Base-by-base conservation (phyloP, 2,329 filamentous ascomycete species). In the Teratosphaeria nubilosa region DNA sequence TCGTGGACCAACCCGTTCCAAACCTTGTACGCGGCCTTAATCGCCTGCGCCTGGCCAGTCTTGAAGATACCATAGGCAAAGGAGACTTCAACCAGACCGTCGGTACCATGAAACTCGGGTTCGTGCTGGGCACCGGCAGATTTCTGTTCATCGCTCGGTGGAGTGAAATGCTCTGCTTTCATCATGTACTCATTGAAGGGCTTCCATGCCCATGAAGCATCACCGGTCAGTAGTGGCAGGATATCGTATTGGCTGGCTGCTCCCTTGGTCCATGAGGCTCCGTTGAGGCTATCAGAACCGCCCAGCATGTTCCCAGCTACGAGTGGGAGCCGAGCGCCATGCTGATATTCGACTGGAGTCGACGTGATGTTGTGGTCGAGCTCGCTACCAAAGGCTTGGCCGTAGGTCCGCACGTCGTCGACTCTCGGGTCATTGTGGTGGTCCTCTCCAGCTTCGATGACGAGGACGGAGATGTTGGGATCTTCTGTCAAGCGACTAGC, bases 241-340 rank as follows among this genome's bases (percentile, higher is more conserved):
- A 69, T 56, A 55, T 69, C 62, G 41, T 68, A 69, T 55, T 68
- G 66, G 10, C 65, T 64, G 34, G 57, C 59, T 30, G 65, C 56
- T 10, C 66, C 66, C 48, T 69, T 69, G n/a, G 66, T 68, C 66
- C 65, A 68, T 31, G 59, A 63, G 13, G 66, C 66, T 14, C 66
- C 66, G 41, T 68, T 69, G 22, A 69, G 58, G 32, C 62, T 64
- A 50, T 61, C 65, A 51, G 61, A 65, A 1, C 66, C 66, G 32
- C 66, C 66, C 7, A 68, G 64, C 9, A 60, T 67, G 55, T 62
- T 66, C 51, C 66, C 66, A 3, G 66, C 65, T 22, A 64, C 64
- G 13, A 69, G 58, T 7, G 59, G 63, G 6, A 66, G 60, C 27
- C 45, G 48, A 0, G 56, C 55, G 51, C 58, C 53, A 51, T 66